Evolutionary conservation across 1,284 basidiomycete genomes (phyloP).

Genomic region (Moesziomyces sp.): DNA sequence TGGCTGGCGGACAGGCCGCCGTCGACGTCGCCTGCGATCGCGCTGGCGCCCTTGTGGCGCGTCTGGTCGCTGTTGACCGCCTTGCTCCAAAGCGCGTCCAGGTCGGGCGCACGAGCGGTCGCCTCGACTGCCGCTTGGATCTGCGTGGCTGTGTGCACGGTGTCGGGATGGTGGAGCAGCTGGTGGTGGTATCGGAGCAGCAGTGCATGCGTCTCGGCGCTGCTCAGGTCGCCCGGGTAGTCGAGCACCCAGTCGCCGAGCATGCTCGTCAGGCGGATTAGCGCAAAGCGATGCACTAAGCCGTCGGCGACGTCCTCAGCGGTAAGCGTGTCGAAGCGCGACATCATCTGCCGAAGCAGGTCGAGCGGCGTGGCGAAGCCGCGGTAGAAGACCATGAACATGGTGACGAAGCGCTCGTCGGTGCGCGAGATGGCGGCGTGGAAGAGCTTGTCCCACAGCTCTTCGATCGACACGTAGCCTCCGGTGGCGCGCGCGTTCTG

Average conservation of each 20-base stretch:
- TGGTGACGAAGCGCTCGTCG: constrained; percentile 53
- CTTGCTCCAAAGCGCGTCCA: constrained; percentile 60
- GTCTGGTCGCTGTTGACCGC: constrained; percentile 50
- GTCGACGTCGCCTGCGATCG: constrained; percentile 1
- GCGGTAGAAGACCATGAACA: constrained; percentile 63
- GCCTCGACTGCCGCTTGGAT: constrained; percentile 47
- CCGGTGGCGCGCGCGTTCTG: constrained; percentile 54
- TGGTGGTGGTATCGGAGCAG: constrained; percentile 46
- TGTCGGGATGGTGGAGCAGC: constrained; percentile 48
- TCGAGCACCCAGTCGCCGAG: constrained; percentile 62
- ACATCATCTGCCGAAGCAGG: constrained; percentile 50
- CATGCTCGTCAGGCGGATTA: constrained; percentile 58
- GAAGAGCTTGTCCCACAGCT: constrained; percentile 64
- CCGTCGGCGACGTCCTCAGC: constrained; percentile 46
- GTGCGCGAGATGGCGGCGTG: constrained; percentile 60
- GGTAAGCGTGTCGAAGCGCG: constrained; percentile 54
- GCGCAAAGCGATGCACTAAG: constrained; percentile 54
- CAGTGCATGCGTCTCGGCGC: constrained; percentile 49
- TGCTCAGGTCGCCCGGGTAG: constrained; percentile 62
- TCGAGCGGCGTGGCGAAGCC: constrained; percentile 60
- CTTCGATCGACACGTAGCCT: constrained; percentile 60
- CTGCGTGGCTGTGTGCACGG: constrained; percentile 47
- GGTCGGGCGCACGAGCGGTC: constrained; percentile 39
- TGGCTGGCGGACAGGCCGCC: constrained; percentile 13
- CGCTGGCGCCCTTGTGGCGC: constrained; percentile 11